Percentiles rank a stretch among this genome's conserved stretches.
phyloP scores from a whole-genome alignment of 2,329 filamentous ascomycete species.

The Diplodia scrobiculata region DNA sequence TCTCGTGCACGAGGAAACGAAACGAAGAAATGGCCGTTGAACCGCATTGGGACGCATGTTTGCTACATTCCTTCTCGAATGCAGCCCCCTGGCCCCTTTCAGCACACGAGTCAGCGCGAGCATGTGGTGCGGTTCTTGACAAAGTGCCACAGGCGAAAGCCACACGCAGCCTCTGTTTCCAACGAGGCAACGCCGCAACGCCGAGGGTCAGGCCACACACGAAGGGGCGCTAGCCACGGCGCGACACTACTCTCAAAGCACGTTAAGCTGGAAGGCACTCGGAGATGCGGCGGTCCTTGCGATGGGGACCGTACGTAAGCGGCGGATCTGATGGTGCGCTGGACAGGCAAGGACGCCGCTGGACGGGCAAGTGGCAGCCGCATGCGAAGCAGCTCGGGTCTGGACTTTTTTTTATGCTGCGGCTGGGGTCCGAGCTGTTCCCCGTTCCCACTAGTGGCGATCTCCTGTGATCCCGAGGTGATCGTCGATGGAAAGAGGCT shows the following conservation, averaged over 20 bases:
- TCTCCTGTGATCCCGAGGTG: background rate
- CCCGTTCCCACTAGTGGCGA: constrained; percentile 11
- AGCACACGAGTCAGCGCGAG: too few relatives aligned
- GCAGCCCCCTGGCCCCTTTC: background rate
- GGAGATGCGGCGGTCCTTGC: background rate
- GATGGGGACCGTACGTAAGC: background rate
- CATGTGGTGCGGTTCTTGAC: too few relatives aligned
- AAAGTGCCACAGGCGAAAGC: too few relatives aligned
- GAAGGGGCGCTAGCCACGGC: background rate
- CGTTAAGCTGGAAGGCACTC: background rate
- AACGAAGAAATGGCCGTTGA: too few relatives aligned
- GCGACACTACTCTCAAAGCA: background rate
- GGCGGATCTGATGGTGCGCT: background rate
- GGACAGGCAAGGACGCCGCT: background rate
- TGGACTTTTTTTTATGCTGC: background rate
- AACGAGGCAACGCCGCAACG: background rate
- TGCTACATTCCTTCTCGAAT: too few relatives aligned
- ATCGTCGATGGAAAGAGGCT: constrained; percentile 20
- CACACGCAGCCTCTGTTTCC: too few relatives aligned
- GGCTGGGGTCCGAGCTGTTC: constrained; percentile 6
- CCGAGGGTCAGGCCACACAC: background rate
- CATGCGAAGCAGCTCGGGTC: background rate
- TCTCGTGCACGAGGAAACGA: too few relatives aligned
- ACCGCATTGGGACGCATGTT: too few relatives aligned
- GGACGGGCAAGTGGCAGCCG: background rate